Base-by-base conservation (phyloP, 139 green algal species). In the Monoraphidium neglectum region DNA sequence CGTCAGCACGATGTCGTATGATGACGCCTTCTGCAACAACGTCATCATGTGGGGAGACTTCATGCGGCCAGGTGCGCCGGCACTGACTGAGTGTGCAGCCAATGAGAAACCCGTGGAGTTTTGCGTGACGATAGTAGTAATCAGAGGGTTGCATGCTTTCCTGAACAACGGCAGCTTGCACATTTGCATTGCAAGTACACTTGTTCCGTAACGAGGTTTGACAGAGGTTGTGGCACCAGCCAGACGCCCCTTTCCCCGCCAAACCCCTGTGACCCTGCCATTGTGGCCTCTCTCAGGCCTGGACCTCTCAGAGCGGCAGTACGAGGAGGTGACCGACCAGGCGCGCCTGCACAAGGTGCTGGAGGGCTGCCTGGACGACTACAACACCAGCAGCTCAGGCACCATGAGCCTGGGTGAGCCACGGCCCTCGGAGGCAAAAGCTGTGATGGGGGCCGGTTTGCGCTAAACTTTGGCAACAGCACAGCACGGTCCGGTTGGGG, bases 281-380 rank as follows among this genome's bases (percentile, higher is more conserved):
- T n/a, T n/a, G n/a, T n/a, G n/a, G n/a, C n/a, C n/a, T n/a, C n/a
- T 8, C 8, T 8, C 59, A 80, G 54, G 79, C 84, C 15, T 89
- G 77, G 60, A 90, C 82, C 61, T 95, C 89, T 75, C 85, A 92
- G 46, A 90, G 78, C 68, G 94, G 8, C 86, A 86, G 15, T 97
- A 96, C 79, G 92, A 96, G 80, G 78, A 87, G 6, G 84, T 93
- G 4, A 72, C 75, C 30, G 90, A 96, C 78, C 70, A 85, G 43
- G 28, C 53, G 3, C 74, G 67, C 3, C 80, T 94, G 49, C 90
- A 93, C 69, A 83, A 88, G 26, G 54, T 93, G 53, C 81, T 96
- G 43, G 87, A 65, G 16, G 88, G 92, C 71, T 91, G 90, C 76
- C 82, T 96, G 40, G 90, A 96, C 74, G 92, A 97, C 68, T 96